Percentiles rank a stretch among this genome's conserved stretches.
phyloP scores from a whole-genome alignment of 176 grass and related monocot species.

The Poa annua region DNA sequence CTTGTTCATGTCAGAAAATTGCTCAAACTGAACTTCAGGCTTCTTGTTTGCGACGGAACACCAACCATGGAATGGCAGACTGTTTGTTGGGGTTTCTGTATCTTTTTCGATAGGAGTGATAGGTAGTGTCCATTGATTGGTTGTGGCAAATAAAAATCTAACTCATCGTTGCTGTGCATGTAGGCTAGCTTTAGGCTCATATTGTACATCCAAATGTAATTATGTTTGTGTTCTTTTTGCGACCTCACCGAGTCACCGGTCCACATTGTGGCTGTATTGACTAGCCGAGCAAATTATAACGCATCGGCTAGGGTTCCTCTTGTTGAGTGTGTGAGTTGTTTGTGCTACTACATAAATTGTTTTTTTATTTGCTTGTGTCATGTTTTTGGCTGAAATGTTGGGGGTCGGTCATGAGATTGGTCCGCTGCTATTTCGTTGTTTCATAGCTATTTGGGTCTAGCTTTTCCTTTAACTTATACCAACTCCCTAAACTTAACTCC shows the following conservation, averaged over 20 bases:
- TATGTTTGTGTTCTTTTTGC: constrained; percentile 26
- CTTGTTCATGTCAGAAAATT: constrained; percentile 31
- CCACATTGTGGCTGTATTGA: constrained; percentile 14
- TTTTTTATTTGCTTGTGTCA: background rate
- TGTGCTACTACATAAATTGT: background rate
- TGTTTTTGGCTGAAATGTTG: background rate
- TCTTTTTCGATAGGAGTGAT: background rate
- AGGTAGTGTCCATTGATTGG: background rate
- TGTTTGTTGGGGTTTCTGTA: background rate
- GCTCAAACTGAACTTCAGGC: background rate
- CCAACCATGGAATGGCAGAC: background rate
- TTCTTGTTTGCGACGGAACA: background rate
- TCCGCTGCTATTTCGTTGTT: no score
- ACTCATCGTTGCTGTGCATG: background rate
- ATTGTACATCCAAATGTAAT: constrained; percentile 45
- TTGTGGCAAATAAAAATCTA: background rate
- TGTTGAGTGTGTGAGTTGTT: background rate
- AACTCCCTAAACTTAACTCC: no score
- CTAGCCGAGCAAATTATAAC: constrained; percentile 24
- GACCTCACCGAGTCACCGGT: constrained; percentile 18
- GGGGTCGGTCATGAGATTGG: background rate
- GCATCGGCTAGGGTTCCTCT: background rate
- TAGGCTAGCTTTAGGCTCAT: constrained; percentile 34
- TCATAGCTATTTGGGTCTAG: no score
- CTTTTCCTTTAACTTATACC: no score